Evolutionary conservation across 352 stramenopile species (phyloP).

Genomic region (Phytophthora kernoviae): DNA sequence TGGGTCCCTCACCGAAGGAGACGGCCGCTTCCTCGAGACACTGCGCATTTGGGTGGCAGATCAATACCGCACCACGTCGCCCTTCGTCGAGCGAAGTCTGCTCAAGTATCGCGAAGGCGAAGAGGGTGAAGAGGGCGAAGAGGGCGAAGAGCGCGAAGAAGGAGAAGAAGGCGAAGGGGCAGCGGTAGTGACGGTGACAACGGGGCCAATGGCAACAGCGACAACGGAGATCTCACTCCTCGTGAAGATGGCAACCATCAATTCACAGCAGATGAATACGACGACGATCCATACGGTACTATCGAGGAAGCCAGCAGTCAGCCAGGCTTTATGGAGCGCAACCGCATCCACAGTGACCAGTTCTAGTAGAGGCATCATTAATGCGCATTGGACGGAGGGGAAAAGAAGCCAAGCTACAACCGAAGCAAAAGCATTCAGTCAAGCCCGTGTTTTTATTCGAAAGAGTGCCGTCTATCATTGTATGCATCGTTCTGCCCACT

Average conservation of each 20-base stretch:
- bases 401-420: background rate
- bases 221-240: conserved; percentile 8
- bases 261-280: conserved; percentile 2
- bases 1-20: conserved; percentile 62
- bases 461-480: too few relatives aligned
- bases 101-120: conserved; percentile 82
- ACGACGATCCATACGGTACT: conserved; percentile 16
- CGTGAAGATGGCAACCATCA: conserved; percentile 6
- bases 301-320: conserved; percentile 44
- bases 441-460: background rate
- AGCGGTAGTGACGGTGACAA: background rate
- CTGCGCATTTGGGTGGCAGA: conserved; percentile 87
- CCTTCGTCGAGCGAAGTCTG: conserved; percentile 84
- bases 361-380: conserved; percentile 37
- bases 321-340: conserved; percentile 54
- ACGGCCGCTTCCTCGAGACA: conserved; percentile 78
- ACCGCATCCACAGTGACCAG: conserved; percentile 59
- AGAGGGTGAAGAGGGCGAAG: conserved; percentile 43
- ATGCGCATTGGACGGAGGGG: conserved; percentile 5
- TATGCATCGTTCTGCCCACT: too few relatives aligned
- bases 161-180: background rate
- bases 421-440: conserved; percentile 1
- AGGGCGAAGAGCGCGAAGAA: conserved; percentile 15
- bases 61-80: conserved; percentile 85
- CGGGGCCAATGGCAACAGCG: background rate